Evolutionary conservation across 352 stramenopile genomes (phyloP).

Genomic region (Pythium aphanidermatum): DNA sequence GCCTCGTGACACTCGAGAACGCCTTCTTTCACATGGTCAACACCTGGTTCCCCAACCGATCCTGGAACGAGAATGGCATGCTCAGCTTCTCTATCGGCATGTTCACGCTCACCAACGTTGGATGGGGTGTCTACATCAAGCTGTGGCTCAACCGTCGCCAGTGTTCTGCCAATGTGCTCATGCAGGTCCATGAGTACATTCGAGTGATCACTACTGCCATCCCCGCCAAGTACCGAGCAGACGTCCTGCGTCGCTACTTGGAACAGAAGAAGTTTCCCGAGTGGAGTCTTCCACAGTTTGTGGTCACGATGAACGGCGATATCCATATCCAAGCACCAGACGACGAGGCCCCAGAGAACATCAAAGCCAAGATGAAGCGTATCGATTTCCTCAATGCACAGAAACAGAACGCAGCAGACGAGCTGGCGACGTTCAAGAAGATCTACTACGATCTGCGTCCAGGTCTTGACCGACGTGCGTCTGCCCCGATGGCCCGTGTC

Average conservation of each 20-base stretch:
- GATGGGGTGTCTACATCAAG: constrained; percentile 22
- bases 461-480: constrained; percentile 12
- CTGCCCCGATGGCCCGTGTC: neutral
- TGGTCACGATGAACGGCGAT: constrained; percentile 7
- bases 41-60: too few species aligned
- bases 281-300: constrained; percentile 8
- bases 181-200: constrained; percentile 29
- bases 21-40: too few species aligned
- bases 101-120: constrained; percentile 35
- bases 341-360: too few species aligned
- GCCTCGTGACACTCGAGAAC: too few species aligned
- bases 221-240: constrained; percentile 14
- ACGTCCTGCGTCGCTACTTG: constrained; percentile 7
- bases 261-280: constrained; percentile 1
- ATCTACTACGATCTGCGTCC: constrained; percentile 14
- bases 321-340: constrained; percentile 12
- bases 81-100: constrained; percentile 25
- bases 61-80: constrained; percentile 30
- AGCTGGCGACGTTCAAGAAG: constrained; percentile 11
- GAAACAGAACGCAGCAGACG: constrained; percentile 3
- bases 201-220: constrained; percentile 22
- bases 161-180: constrained; percentile 9
- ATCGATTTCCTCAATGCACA: neutral
- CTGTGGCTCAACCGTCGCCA: constrained; percentile 22
- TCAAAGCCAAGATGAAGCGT: constrained; percentile 4